phyloP scores from a whole-genome alignment of 352 stramenopile genomes.

The Phytophthora pisi region DNA sequence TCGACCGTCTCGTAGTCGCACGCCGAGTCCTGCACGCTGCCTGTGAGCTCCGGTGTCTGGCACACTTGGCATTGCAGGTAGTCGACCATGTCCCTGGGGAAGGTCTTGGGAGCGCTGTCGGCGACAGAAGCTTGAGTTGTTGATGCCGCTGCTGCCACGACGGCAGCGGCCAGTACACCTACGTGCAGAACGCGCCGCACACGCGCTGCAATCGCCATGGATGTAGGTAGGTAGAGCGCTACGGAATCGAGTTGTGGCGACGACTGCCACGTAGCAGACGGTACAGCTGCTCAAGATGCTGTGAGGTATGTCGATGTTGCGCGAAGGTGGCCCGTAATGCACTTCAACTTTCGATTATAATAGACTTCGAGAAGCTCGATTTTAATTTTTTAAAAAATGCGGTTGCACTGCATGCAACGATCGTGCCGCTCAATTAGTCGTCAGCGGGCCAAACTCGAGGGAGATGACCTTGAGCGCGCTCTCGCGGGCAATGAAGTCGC shows the following conservation, averaged over 20 bases:
- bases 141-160: constrained; percentile 1
- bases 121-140: constrained; percentile 2
- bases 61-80: constrained; percentile 84
- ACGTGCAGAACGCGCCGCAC: constrained; percentile 14
- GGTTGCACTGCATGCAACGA: background rate
- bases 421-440: constrained; percentile 10
- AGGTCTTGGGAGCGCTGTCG: constrained; percentile 23
- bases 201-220: constrained; percentile 15
- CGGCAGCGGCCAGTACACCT: constrained; percentile 4
- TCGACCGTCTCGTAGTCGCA: constrained; percentile 89
- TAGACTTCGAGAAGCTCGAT: constrained; percentile 22
- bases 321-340: constrained; percentile 18
- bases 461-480: constrained; percentile 56
- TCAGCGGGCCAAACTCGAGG: constrained; percentile 31
- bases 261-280: constrained; percentile 21
- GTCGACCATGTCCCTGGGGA: constrained; percentile 76
- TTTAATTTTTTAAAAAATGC: too few species aligned
- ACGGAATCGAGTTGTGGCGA: background rate
- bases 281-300: constrained; percentile 3
- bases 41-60: constrained; percentile 78
- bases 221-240: background rate
- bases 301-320: constrained; percentile 3
- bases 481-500: constrained; percentile 48
- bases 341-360: constrained; percentile 29
- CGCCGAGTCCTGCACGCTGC: constrained; percentile 82